These are phyloP conservation scores for Chytriomyces sp. DNA, from an alignment of 192 early-diverging fungal genomes.

Conservation along the genomic window DNA sequence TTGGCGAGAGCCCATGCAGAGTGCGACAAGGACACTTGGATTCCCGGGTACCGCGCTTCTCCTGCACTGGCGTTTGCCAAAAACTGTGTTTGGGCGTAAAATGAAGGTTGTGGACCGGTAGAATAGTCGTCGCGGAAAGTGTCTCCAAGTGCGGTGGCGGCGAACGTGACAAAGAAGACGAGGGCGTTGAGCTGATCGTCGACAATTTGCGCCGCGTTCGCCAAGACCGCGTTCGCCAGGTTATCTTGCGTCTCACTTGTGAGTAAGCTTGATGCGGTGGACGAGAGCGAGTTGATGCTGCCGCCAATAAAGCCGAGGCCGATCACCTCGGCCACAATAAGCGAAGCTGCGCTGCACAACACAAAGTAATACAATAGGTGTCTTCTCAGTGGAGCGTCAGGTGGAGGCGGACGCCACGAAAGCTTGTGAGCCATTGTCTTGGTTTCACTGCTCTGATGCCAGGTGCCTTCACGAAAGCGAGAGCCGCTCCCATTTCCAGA, in stretches of 20 bases:
- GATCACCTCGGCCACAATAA: slow-evolving; percentile 28
- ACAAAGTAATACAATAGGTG: slow-evolving; percentile 20
- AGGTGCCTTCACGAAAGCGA: too few species aligned
- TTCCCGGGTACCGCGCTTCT: background rate
- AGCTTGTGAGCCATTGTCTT: too few species aligned
- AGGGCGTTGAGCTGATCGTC: slow-evolving; percentile 16
- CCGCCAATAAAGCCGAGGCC: slow-evolving; percentile 31
- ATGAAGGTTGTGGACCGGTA: slow-evolving; percentile 10
- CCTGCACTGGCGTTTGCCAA: background rate
- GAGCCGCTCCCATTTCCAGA: too few species aligned
- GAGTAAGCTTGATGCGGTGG: slow-evolving; percentile 25
- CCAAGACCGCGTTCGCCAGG: slow-evolving; percentile 3
- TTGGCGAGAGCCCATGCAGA: background rate
- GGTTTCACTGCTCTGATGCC: too few species aligned
- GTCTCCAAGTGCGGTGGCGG: background rate
- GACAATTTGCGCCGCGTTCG: slow-evolving; percentile 23
- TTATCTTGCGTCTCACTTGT: slow-evolving; percentile 25
- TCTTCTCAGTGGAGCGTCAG: background rate
- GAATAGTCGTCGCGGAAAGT: slow-evolving; percentile 19
- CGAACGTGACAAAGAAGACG: background rate
- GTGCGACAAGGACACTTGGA: background rate
- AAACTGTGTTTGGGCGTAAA: background rate
- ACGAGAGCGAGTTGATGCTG: slow-evolving; percentile 28
- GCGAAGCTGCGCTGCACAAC: slow-evolving; percentile 1
- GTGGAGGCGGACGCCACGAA: background rate